Evolutionary conservation across 768 basidiomycete species (phyloP), one percentile per base, ranked within the genome.

Genomic region (Boletus coccyginus): DNA sequence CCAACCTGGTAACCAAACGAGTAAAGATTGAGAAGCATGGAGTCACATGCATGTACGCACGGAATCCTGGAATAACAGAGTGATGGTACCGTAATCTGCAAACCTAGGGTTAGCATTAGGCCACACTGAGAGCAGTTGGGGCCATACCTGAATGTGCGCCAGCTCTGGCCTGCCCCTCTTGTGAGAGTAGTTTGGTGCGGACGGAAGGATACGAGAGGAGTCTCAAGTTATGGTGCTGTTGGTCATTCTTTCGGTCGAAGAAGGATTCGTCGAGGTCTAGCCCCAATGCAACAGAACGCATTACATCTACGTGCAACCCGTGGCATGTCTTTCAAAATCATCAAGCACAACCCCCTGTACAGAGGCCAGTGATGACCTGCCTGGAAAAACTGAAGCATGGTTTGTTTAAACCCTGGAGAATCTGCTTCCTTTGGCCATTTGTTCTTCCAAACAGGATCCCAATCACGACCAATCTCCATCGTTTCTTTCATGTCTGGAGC

Each of bases 391-490:
- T 80, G 75, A 59, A 91, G 72, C 86, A 90, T 90, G 3, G 82
- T 85, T 24, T 74, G 68, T 66, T 86, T 88, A 75, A 92, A 94
- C 10, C 68, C 77, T 1, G 90, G 88, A 2, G 74, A 82, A 50
- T 84, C 79, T 3, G 57, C 64, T 63, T 90, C 84, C 42, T 74
- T 72, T 5, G 89, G 92, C 92, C 93, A 94, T 60, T 79, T 79
- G 68, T 95, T 95, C 67, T 81, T 84, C 86, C 87, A 91, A 39
- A 73, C 77, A 16, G 79, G 75, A 61, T 90, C 90, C 84, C 87
- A 88, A 55, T 95, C 91, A 27, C 88, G 80, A 32, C 93, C 92
- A 44, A 95, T 93, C 70, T 95, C 92, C 85, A 94, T 92, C 9
- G 84, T 77, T 70, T 94, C 92, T 70, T 92, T 92, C 73, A 73